Conservation (phyloP, 768 basidiomycete genomes). For the Suillus luteus region DNA sequence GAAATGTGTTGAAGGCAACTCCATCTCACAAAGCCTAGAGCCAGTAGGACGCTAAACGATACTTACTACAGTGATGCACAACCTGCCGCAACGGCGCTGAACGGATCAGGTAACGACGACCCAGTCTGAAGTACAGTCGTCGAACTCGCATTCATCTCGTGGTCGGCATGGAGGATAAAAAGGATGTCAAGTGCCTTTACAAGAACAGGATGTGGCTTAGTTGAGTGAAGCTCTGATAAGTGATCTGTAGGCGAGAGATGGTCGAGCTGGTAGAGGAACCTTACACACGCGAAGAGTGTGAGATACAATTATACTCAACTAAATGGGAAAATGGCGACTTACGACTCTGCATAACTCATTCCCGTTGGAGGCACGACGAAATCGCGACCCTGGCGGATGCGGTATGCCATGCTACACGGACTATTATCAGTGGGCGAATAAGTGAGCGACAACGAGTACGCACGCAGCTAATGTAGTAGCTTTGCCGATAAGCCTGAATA, state of each 20-base stretch:
- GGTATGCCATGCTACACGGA: constrained; percentile 79
- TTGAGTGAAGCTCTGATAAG: constrained; percentile 41
- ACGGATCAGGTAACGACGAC: constrained; percentile 89
- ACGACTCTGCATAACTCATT: constrained; percentile 84
- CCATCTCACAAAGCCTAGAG: background rate
- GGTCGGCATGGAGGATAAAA: constrained; percentile 88
- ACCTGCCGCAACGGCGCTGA: constrained; percentile 85
- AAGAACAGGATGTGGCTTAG: constrained; percentile 80
- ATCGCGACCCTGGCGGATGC: constrained; percentile 85
- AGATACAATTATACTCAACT: constrained; percentile 1
- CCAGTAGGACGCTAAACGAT: background rate
- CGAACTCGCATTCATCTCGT: constrained; percentile 85
- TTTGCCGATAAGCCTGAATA: constrained; percentile 86
- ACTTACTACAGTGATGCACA: constrained; percentile 87
- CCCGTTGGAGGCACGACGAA: constrained; percentile 85
- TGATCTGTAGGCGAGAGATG: constrained; percentile 50
- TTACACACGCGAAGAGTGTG: constrained; percentile 26
- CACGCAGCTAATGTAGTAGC: constrained; percentile 86
- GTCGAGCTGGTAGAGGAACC: constrained; percentile 91
- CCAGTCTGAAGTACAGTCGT: constrained; percentile 88
- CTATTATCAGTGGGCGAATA: background rate
- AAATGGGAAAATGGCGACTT: constrained; percentile 14
- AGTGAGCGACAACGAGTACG: constrained; percentile 29
- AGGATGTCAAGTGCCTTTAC: constrained; percentile 86
- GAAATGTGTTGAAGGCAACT: background rate